phyloP scores from a whole-genome alignment of 169 alveolate species.

The Eimeria necatrix region DNA sequence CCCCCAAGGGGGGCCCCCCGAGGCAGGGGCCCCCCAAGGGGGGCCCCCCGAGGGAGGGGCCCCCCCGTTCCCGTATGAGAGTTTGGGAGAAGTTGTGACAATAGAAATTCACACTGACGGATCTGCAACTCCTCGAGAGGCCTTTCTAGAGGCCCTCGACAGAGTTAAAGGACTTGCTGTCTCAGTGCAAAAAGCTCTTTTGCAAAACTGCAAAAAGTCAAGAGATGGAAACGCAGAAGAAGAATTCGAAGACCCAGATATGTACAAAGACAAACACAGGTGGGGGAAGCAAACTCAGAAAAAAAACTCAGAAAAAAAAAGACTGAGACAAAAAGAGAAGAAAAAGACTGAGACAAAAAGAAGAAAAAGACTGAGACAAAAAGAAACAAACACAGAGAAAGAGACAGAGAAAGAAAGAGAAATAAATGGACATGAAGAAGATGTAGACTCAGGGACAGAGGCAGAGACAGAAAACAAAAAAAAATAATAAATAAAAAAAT shows the following conservation, averaged over 20 bases:
- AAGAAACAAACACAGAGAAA: no score
- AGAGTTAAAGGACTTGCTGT: conserved; percentile 86
- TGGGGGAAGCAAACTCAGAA: neutral
- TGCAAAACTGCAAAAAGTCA: conserved; percentile 83
- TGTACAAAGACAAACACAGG: conserved; percentile 86
- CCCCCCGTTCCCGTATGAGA: conserved; percentile 52
- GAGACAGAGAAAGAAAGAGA: conserved; percentile 83
- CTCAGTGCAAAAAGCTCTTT: conserved; percentile 87
- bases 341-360: no score
- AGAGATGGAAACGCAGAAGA: conserved; percentile 86
- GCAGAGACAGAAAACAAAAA: conserved; percentile 85
- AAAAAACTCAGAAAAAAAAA: no score
- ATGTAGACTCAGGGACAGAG: conserved; percentile 84
- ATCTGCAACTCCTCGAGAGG: conserved; percentile 90
- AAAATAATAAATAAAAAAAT: conserved; percentile 88
- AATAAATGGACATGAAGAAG: conserved; percentile 84
- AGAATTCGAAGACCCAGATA: conserved; percentile 88
- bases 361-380: no score
- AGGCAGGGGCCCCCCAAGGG: no score
- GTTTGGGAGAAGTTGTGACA: conserved; percentile 90
- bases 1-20: no score
- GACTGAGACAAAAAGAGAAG: no score
- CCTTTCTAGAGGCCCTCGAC: conserved; percentile 87
- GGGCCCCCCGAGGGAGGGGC: neutral
- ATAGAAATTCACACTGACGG: conserved; percentile 93